These are phyloP conservation scores for Platanthera zijinensis DNA, from an alignment of 106 monocot genomes.

Conservation along the genomic window DNA sequence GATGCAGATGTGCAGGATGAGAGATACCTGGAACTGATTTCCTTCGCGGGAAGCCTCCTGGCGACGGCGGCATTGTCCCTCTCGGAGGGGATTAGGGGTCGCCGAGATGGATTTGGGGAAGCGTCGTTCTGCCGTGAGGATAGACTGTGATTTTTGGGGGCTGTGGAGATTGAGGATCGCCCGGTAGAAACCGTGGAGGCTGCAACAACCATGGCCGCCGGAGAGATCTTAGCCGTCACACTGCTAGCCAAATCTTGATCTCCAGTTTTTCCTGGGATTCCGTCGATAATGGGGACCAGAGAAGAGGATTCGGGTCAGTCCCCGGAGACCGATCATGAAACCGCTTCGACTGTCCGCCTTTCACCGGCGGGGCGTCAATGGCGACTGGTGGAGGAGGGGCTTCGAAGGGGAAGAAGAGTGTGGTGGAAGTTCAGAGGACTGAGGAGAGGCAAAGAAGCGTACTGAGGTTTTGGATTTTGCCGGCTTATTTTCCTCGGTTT, in stretches of 20 bases:
- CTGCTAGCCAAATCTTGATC: neutral
- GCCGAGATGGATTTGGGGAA: conserved; percentile 6
- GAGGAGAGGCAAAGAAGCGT: too few species aligned
- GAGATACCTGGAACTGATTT: conserved; percentile 28
- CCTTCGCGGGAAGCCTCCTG: conserved; percentile 21
- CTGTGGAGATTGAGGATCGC: neutral
- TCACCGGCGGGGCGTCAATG: too few species aligned
- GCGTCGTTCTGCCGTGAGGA: neutral
- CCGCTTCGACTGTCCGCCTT: too few species aligned
- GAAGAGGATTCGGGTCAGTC: too few species aligned
- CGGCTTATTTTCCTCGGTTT: too few species aligned
- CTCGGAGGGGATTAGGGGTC: conserved; percentile 39
- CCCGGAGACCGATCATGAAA: too few species aligned
- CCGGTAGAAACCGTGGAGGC: neutral
- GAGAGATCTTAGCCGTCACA: neutral
- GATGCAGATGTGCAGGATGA: conserved; percentile 16
- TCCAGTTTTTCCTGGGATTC: neutral
- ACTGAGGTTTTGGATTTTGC: too few species aligned
- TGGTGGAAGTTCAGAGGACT: too few species aligned
- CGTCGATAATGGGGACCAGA: neutral
- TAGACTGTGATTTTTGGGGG: neutral
- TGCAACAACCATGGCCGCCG: neutral
- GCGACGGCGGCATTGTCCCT: conserved; percentile 29
- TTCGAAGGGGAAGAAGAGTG: too few species aligned
- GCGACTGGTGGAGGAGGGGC: too few species aligned